Conservation (phyloP, 2,329 filamentous ascomycete species). For the Aspergillus carbonarius region DNA sequence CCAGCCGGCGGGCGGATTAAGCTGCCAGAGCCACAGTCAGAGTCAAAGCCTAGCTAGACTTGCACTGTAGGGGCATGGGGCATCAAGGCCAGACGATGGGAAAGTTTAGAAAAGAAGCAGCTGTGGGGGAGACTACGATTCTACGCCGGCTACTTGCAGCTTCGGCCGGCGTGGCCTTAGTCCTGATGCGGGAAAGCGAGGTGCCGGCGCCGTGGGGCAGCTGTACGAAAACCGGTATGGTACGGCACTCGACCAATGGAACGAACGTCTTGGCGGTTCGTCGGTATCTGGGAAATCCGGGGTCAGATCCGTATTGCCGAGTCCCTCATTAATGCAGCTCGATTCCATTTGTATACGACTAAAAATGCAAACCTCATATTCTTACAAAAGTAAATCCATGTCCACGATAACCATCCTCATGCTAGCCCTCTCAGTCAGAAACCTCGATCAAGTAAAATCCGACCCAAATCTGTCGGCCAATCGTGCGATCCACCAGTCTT, state of each 20-base stretch:
- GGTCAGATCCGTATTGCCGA: neutral
- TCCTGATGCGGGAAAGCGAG: neutral
- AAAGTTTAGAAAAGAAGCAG: neutral
- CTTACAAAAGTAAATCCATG: too few relatives aligned
- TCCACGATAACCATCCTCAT: too few relatives aligned
- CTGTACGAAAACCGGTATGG: neutral
- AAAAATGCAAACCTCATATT: too few relatives aligned
- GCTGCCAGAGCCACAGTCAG: neutral
- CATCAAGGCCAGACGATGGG: neutral
- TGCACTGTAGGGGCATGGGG: neutral
- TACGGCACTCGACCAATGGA: neutral
- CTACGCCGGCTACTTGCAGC: neutral
- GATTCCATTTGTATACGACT: neutral
- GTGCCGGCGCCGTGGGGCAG: neutral
- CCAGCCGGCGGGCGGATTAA: conserved; percentile 1
- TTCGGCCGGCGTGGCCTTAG: neutral
- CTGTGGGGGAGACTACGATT: conserved; percentile 1
- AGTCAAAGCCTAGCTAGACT: neutral
- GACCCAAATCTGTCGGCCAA: too few relatives aligned
- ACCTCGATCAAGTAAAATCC: too few relatives aligned
- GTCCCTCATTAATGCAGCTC: neutral
- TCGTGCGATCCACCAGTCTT: too few relatives aligned
- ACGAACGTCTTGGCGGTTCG: neutral
- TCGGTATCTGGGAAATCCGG: neutral
- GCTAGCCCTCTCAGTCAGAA: too few relatives aligned